Evolutionary conservation across 441 rosid genomes (phyloP).

Genomic region (Pelargonium australe): DNA sequence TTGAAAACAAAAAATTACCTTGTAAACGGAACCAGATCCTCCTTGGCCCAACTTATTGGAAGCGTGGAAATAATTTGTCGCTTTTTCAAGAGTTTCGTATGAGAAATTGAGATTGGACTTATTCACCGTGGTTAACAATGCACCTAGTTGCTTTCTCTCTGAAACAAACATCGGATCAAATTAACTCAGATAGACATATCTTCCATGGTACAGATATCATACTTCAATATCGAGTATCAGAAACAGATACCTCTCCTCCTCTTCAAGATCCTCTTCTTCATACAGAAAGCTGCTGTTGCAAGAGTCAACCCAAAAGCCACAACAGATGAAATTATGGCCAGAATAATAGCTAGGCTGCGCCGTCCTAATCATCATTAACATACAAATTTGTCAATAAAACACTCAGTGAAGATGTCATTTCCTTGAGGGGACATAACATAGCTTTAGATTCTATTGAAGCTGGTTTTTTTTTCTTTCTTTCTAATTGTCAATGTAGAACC

Average conservation of each 20-base stretch:
- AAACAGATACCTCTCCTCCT: constrained; percentile 43
- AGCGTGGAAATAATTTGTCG: constrained; percentile 57
- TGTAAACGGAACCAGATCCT: constrained; percentile 83
- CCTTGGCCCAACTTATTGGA: constrained; percentile 84
- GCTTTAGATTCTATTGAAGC: neutral
- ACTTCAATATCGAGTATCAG: neutral
- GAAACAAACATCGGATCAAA: constrained; percentile 20
- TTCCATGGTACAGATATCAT: neutral
- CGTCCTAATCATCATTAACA: constrained; percentile 32
- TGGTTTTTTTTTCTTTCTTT: too few relatives aligned
- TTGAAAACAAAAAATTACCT: constrained; percentile 28
- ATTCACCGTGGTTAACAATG: constrained; percentile 37
- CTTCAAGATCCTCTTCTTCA: constrained; percentile 32
- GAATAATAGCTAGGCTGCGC: constrained; percentile 37
- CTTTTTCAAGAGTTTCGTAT: constrained; percentile 71
- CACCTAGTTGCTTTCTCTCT: constrained; percentile 66
- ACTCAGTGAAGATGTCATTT: neutral
- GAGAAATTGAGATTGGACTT: constrained; percentile 66
- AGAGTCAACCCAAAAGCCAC: constrained; percentile 44
- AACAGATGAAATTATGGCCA: constrained; percentile 40
- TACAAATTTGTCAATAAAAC: neutral
- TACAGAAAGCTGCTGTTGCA: constrained; percentile 31
- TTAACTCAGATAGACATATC: neutral
- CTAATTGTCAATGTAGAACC: too few relatives aligned
- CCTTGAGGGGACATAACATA: neutral